Conservation (phyloP, 495 filamentous ascomycete genomes). For the Aspergillus sclerotioniger region DNA sequence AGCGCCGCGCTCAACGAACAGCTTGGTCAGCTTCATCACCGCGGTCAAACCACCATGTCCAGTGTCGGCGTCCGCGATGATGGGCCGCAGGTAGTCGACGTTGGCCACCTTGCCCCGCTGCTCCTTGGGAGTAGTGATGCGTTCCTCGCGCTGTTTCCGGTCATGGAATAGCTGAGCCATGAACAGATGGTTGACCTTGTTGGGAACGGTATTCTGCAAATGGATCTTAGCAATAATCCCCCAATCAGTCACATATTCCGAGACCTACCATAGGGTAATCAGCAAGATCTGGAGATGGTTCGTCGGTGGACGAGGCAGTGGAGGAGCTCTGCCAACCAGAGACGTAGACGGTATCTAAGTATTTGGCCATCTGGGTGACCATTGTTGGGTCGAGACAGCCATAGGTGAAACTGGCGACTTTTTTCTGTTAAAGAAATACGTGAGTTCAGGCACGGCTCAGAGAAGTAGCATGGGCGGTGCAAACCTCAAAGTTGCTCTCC, state of each 20-base stretch:
- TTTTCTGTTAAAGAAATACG: slow-evolving; percentile 51
- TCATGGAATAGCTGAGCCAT: slow-evolving; percentile 99
- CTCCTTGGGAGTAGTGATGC: slow-evolving; percentile 71
- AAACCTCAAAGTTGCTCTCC: slow-evolving; percentile 78
- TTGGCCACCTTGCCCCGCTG: slow-evolving; percentile 74
- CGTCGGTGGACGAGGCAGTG: slow-evolving; percentile 88
- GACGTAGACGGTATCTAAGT: slow-evolving; percentile 96
- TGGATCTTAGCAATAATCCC: slow-evolving; percentile 5
- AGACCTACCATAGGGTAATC: slow-evolving; percentile 89
- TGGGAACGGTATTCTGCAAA: slow-evolving; percentile 86
- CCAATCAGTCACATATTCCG: neutral
- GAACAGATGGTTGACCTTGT: slow-evolving; percentile 96
- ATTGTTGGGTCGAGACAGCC: slow-evolving; percentile 97
- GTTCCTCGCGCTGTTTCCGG: slow-evolving; percentile 96
- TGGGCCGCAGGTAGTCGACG: slow-evolving; percentile 90
- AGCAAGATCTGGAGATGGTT: slow-evolving; percentile 95
- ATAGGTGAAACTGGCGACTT: slow-evolving; percentile 88
- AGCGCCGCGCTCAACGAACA: slow-evolving; percentile 95
- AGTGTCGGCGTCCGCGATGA: slow-evolving; percentile 96
- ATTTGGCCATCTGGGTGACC: slow-evolving; percentile 99
- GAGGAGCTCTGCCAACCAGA: slow-evolving; percentile 99
- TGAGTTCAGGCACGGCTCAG: slow-evolving; percentile 3
- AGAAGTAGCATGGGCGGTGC: slow-evolving; percentile 14
- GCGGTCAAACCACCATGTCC: slow-evolving; percentile 96
- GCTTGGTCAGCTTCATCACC: slow-evolving; percentile 97